Conservation (phyloP, 805 yeast species). For the Wickerhamomyces sydowiorum region DNA sequence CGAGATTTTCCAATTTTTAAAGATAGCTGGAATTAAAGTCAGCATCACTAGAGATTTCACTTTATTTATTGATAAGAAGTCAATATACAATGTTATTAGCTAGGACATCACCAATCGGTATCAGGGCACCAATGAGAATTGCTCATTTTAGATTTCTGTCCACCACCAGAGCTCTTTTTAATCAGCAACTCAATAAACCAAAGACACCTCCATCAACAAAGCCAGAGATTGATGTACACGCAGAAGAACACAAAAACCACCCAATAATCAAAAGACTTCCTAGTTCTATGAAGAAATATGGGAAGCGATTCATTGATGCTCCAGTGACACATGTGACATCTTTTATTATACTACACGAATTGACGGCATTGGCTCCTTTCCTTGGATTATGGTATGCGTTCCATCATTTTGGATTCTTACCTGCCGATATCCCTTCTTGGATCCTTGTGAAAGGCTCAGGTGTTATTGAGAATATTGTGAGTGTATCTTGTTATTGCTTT, state of each 20-base stretch:
- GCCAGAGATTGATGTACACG: background rate
- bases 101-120: background rate
- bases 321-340: conserved; percentile 60
- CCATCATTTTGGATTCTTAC: conserved; percentile 48
- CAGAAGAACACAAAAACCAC: conserved; percentile 3
- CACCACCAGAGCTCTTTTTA: background rate
- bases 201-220: background rate
- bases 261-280: conserved; percentile 39
- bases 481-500: conserved; percentile 25
- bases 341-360: conserved; percentile 64
- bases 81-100: background rate
- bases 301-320: conserved; percentile 42
- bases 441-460: conserved; percentile 54
- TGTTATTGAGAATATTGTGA: conserved; percentile 48
- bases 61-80: too few relatives aligned
- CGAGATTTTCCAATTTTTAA: background rate
- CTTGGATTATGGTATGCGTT: conserved; percentile 62
- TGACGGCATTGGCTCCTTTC: conserved; percentile 69
- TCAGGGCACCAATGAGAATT: background rate
- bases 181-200: background rate
- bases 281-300: conserved; percentile 42
- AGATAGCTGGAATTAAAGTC: too few relatives aligned
- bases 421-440: conserved; percentile 53
- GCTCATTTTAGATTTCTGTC: background rate
- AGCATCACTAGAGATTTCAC: too few relatives aligned